phyloP scores from a whole-genome alignment of 768 basidiomycete genomes.

The Tylopilus vinaceipallidus region DNA sequence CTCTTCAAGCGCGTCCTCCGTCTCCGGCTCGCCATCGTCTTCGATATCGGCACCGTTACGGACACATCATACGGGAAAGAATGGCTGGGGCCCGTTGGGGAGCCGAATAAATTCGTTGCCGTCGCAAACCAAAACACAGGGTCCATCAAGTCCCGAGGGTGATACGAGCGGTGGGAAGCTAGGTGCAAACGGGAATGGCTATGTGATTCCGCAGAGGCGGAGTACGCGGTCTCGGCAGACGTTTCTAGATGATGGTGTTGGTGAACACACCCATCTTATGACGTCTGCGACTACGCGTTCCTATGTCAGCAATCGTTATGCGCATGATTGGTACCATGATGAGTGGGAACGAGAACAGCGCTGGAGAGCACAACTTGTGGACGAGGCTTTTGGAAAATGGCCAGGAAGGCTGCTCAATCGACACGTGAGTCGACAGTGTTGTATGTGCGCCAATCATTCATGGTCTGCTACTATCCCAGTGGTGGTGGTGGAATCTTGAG shows the following conservation, averaged over 20 bases:
- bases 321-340: conserved; percentile 13
- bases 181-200: not conserved
- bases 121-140: conserved; percentile 3
- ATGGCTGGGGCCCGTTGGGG: conserved; percentile 62
- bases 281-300: conserved; percentile 22
- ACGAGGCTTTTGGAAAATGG: conserved; percentile 63
- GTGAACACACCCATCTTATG: conserved; percentile 43
- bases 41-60: conserved; percentile 81
- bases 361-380: conserved; percentile 44
- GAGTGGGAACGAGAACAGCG: conserved; percentile 35
- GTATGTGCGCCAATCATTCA: not conserved
- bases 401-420: conserved; percentile 65
- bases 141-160: not conserved
- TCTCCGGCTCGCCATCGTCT: conserved; percentile 68
- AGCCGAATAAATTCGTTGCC: conserved; percentile 45
- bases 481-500: conserved; percentile 83
- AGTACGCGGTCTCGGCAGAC: conserved; percentile 5
- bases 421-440: conserved; percentile 47
- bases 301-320: conserved; percentile 22
- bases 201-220: not conserved
- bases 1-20: conserved; percentile 36
- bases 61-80: conserved; percentile 48
- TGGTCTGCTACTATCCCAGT: conserved; percentile 41
- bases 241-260: conserved; percentile 13
- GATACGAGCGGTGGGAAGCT: not conserved